Evolutionary conservation across 2,329 filamentous ascomycete species (phyloP).

Genomic region (Ophiostoma australiae): DNA sequence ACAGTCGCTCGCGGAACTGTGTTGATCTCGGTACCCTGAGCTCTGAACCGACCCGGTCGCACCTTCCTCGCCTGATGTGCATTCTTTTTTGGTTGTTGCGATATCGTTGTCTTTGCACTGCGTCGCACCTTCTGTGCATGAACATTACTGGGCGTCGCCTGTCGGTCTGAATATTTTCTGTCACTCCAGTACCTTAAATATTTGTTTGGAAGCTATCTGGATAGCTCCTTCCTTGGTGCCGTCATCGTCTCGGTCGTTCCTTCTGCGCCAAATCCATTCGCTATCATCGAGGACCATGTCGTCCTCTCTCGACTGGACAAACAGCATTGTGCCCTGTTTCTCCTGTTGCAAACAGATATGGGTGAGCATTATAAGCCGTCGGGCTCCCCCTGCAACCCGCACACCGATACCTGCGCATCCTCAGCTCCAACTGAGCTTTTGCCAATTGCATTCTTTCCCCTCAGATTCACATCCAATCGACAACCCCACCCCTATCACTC

Average conservation of each 20-base stretch:
- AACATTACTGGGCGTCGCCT: neutral
- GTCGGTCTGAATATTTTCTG: neutral
- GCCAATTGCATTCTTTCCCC: neutral
- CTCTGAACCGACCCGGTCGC: neutral
- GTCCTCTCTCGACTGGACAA: conserved; percentile 22
- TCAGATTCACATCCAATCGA: neutral
- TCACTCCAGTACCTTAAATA: neutral
- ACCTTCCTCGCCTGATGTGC: neutral
- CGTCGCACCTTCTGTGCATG: conserved; percentile 1
- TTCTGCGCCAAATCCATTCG: neutral
- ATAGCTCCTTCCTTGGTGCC: neutral
- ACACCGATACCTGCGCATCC: neutral
- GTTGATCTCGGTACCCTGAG: neutral
- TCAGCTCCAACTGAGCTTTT: neutral
- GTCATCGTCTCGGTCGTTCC: conserved; percentile 7
- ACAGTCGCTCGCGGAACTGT: neutral
- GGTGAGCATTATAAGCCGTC: conserved; percentile 30
- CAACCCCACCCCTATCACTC: neutral
- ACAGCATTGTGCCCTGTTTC: conserved; percentile 33
- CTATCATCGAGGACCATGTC: conserved; percentile 15
- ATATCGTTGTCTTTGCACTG: neutral
- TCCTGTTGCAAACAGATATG: conserved; percentile 34
- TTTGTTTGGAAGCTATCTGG: conserved; percentile 1
- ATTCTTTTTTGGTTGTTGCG: neutral
- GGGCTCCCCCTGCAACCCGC: neutral